Evolutionary conservation across 2,329 filamentous ascomycete species (phyloP).

Genomic region (Trichoderma cornu-damae): DNA sequence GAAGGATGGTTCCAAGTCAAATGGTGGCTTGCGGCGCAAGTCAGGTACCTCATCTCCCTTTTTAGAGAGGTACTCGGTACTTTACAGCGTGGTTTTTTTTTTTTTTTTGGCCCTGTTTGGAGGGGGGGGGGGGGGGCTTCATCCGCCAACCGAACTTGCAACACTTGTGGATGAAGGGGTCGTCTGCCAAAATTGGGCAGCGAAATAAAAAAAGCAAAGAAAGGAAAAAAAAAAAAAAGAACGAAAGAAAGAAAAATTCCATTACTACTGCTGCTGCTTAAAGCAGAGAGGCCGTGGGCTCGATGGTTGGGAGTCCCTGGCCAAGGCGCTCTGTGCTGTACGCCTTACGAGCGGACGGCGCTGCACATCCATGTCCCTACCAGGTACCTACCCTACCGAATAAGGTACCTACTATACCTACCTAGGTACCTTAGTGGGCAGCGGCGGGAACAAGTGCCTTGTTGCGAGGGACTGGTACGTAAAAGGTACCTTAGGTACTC

Average conservation of each 20-base stretch:
- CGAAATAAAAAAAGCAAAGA: background rate
- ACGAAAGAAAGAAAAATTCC: background rate
- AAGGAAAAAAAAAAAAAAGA: background rate
- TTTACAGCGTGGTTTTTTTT: background rate
- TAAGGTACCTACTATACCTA: background rate
- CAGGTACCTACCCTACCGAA: too few species aligned
- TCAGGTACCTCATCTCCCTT: slow-evolving; percentile 14
- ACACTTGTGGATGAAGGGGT: background rate
- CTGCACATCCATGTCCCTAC: background rate
- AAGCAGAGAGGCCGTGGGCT: background rate
- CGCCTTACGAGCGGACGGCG: background rate
- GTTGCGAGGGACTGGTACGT: background rate
- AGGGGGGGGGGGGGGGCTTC: too few species aligned
- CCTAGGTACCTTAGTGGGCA: background rate
- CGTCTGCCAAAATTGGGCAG: background rate
- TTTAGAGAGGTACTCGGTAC: background rate
- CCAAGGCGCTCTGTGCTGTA: background rate
- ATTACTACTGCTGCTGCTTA: too few species aligned
- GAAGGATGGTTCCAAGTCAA: background rate
- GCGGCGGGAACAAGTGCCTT: too few species aligned
- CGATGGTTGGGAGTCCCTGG: background rate
- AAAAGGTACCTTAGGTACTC: too few species aligned
- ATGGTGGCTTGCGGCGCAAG: background rate
- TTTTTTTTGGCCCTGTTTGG: background rate
- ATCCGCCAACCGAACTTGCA: background rate